phyloP scores from a whole-genome alignment of 371 early-diverging fungal species.

The Mucor mucedo region DNA sequence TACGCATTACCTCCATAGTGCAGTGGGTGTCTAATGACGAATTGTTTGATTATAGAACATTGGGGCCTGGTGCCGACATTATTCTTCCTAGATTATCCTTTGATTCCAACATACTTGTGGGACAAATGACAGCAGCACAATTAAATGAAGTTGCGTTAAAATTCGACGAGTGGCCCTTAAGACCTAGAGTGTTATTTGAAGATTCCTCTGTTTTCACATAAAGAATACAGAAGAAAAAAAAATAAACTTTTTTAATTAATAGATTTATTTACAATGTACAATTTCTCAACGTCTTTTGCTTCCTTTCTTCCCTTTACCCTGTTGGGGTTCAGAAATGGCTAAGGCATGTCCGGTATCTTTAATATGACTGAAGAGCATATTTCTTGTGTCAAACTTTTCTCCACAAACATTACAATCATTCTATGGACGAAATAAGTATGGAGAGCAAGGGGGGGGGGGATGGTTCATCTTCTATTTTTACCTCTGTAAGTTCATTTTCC shows the following conservation, averaged over 20 bases:
- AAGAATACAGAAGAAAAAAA: constrained; percentile 10
- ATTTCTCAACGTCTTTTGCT: constrained; percentile 19
- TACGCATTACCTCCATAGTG: neutral
- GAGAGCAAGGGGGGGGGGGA: too few species aligned
- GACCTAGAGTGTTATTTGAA: constrained; percentile 54
- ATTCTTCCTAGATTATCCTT: constrained; percentile 59
- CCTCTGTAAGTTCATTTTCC: constrained; percentile 36
- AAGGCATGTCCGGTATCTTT: constrained; percentile 76
- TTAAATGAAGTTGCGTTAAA: constrained; percentile 61
- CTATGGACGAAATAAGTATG: constrained; percentile 6
- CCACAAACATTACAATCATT: constrained; percentile 72
- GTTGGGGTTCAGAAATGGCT: constrained; percentile 26
- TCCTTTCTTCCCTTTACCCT: constrained; percentile 15
- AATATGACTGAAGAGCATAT: constrained; percentile 78
- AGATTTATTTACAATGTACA: neutral
- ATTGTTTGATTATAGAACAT: constrained; percentile 34
- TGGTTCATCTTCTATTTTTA: constrained; percentile 6
- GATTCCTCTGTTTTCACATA: constrained; percentile 31
- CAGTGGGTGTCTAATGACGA: neutral
- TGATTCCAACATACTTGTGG: constrained; percentile 49
- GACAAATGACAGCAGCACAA: constrained; percentile 58
- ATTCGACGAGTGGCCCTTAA: constrained; percentile 68
- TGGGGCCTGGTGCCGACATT: constrained; percentile 71
- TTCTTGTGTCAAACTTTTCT: constrained; percentile 63
- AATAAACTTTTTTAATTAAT: neutral